Base-by-base conservation (phyloP, 106 monocot species). In the Platanthera zijinensis region DNA sequence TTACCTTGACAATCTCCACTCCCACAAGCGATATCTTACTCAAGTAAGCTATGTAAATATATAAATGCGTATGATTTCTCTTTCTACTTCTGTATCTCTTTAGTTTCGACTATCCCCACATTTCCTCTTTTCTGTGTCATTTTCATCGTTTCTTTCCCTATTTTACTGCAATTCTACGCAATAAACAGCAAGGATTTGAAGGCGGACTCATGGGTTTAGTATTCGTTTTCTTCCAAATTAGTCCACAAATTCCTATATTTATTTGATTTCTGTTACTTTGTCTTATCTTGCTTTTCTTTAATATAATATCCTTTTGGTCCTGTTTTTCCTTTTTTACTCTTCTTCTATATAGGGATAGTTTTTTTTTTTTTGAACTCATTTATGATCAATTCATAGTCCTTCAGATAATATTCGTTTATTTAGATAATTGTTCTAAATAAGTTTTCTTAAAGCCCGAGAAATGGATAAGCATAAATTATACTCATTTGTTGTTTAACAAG, bases 1-100 rank as follows among this genome's bases (percentile, higher is more conserved):
- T 47, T 92, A 83, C 73, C 80, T 92, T 66, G 91, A 92, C 78
- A 92, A 92, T 63, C 84, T 88, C 57, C 91, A 88, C 50, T 86
- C 86, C 22, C 91, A 92, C 62, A 92, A 92, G 76, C 71, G 91
- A 32, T 92, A 92, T 68, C 91, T 92, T 57, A 88, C 88, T 69
- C 86, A 92, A 86, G 91, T 88, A 69, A 51, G 17, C 48, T 59
- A 30, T 66, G 18, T 10, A 66, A 30, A 10, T 66, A 66, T 32
- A 30, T 32, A 5, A 66, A 30, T 30, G 30, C 11, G 3, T 12
- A 10, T 5, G 11, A 66, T 32, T 61, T 61, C 5, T 61, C 59
- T 21, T 61, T 9, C 59, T 21, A 18, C 2, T 61, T 61, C 6
- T 19, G 59, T 25, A 61, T 61, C 59, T 61, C 5, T 6, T 61